Evolutionary conservation across 176 grass and related monocot genomes (phyloP), one percentile per base, ranked within the genome.

Genomic region (Hsuehochloa calcarea): DNA sequence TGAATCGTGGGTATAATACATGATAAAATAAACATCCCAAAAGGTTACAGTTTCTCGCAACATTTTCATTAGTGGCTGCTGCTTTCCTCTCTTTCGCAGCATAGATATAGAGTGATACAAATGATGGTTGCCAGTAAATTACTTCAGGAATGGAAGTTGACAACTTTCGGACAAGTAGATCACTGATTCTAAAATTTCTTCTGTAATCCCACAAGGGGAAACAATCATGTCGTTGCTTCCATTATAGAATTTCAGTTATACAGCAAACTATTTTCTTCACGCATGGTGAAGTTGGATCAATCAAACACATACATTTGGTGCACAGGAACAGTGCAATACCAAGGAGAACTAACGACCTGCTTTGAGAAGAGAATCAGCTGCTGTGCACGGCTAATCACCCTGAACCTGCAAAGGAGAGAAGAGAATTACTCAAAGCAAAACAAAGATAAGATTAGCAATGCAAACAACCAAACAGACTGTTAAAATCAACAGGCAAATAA

Each of bases 371-470:
- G 65, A 22, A 64, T 52, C 54, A 43, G 10, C 49, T 67, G 66
- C 15, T 61, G 22, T 22, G 15, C 7, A 16, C 69, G 34, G 43
- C 38, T 43, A 31, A 26, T 89, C 71, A 81, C 71, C 88, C 77
- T 31, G 77, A 81, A 65, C 88, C 88, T 89, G 83, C 50, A 68
- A 35, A 14, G 49, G 11, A 85, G n/a, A 89, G 87, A 84, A 17
- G 40, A 75, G 29, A 69, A 43, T 3, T 70, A 5, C 2, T 9
- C 44, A 19, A 8, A 63, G 31, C 0, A 19, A 60, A 75, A 73
- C 40, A 86, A 80, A 43, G 16, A 7, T 22, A 29, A 80, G 10
- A 65, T 41, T 39, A 25, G 52, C 34, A 35, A 63, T 41, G 35
- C 13, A 41, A 31, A 64, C 26, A 64, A 3, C 61, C 26, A 64